Conservation (phyloP, 2,329 filamentous ascomycete genomes). For the Delphinella strobiligena region DNA sequence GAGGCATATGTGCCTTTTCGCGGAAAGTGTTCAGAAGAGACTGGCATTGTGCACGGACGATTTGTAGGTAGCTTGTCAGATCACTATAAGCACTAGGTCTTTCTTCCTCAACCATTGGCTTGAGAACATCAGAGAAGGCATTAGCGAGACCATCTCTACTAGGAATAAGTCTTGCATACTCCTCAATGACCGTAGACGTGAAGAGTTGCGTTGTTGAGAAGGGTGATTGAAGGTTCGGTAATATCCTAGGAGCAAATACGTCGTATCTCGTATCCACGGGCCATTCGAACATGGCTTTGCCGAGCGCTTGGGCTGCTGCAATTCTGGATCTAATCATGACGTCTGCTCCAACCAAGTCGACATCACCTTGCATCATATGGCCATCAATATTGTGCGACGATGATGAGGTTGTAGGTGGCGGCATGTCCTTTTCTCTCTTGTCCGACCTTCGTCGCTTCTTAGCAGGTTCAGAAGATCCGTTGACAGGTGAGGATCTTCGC, state of each 20-base stretch:
- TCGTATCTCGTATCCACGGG: conserved; percentile 48
- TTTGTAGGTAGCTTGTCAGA: conserved; percentile 77
- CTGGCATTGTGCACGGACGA: conserved; percentile 82
- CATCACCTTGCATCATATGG: conserved; percentile 93
- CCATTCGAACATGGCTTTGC: conserved; percentile 67
- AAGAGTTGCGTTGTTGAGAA: conserved; percentile 80
- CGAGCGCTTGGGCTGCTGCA: conserved; percentile 76
- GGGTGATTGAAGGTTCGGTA: conserved; percentile 56
- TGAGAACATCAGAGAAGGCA: conserved; percentile 53
- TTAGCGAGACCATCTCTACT: conserved; percentile 38
- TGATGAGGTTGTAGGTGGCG: conserved; percentile 28
- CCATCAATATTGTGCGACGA: conserved; percentile 93
- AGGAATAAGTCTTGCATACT: conserved; percentile 55
- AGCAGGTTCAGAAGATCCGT: conserved; percentile 48
- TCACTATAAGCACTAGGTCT: conserved; percentile 77
- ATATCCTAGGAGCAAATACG: conserved; percentile 51
- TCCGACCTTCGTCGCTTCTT: conserved; percentile 74
- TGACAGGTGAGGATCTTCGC: conserved; percentile 28
- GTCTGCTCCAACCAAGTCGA: conserved; percentile 86
- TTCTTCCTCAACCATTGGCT: conserved; percentile 67
- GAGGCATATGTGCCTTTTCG: conserved; percentile 73
- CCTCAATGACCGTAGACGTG: conserved; percentile 73
- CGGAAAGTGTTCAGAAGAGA: conserved; percentile 84
- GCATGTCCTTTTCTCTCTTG: conserved; percentile 60
- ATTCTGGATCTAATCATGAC: conserved; percentile 79